phyloP scores from a whole-genome alignment of 768 basidiomycete genomes.

The Stropharia rugosoannulata region DNA sequence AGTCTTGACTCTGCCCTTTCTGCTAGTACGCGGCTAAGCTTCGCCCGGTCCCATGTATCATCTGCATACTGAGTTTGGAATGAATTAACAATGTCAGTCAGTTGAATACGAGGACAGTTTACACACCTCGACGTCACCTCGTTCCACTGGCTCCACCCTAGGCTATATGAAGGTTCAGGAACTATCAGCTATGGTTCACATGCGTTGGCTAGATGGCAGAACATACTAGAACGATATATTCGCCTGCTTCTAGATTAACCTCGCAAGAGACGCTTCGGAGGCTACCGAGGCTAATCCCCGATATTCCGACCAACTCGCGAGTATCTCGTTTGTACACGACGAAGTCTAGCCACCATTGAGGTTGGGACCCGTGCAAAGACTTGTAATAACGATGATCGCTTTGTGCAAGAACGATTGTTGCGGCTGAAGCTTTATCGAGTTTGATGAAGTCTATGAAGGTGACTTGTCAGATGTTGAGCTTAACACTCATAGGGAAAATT shows the following conservation, averaged over 20 bases:
- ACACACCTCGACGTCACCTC: neutral
- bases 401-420: slow-evolving; percentile 43
- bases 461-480: neutral
- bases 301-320: slow-evolving; percentile 26
- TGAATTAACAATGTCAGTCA: neutral
- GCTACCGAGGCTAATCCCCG: slow-evolving; percentile 24
- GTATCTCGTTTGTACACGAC: slow-evolving; percentile 37
- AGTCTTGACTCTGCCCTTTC: slow-evolving; percentile 7
- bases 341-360: slow-evolving; percentile 43
- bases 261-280: slow-evolving; percentile 34
- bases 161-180: neutral
- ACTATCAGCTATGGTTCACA: neutral
- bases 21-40: neutral
- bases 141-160: neutral
- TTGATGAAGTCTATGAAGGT: neutral
- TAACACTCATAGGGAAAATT: slow-evolving; percentile 11
- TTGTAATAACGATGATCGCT: slow-evolving; percentile 42
- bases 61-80: neutral
- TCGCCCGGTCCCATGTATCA: neutral
- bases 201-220: slow-evolving; percentile 4
- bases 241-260: slow-evolving; percentile 32
- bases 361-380: slow-evolving; percentile 29
- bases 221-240: slow-evolving; percentile 37
- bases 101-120: neutral
- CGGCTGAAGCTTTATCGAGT: slow-evolving; percentile 30